Conservation (phyloP, 129 eudicot genomes). For the Calendula officinalis region DNA sequence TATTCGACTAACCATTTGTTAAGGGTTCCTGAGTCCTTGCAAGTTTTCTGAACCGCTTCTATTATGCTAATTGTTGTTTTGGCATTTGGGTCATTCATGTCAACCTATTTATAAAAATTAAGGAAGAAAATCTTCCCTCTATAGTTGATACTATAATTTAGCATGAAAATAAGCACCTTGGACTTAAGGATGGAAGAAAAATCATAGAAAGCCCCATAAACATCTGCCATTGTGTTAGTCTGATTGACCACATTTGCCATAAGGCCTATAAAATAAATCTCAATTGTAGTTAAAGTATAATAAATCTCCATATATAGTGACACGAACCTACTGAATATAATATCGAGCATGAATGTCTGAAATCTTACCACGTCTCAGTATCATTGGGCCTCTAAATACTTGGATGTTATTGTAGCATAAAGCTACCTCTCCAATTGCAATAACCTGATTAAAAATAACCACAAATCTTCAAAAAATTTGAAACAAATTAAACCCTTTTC, state of each 20-base stretch:
- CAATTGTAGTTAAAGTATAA: not conserved
- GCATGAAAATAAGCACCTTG: too few relatives aligned
- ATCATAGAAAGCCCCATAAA: slow-evolving; percentile 7
- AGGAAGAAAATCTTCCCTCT: too few relatives aligned
- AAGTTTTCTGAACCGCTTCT: not conserved
- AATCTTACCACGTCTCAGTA: not conserved
- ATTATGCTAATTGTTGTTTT: slow-evolving; percentile 5
- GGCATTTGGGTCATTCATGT: slow-evolving; percentile 6
- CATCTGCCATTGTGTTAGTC: slow-evolving; percentile 14
- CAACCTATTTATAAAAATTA: not conserved
- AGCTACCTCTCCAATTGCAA: not conserved
- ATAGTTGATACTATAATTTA: too few relatives aligned
- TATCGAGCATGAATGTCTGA: not conserved
- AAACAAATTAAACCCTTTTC: not conserved
- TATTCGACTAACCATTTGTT: not conserved
- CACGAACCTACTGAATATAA: not conserved
- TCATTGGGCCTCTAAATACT: not conserved
- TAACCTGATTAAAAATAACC: not conserved
- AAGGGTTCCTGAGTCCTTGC: slow-evolving; percentile 6
- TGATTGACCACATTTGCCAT: not conserved
- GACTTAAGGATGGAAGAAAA: slow-evolving; percentile 3
- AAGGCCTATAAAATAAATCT: not conserved
- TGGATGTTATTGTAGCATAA: slow-evolving; percentile 11
- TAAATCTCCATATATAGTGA: not conserved
- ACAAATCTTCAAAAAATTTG: not conserved